Evolutionary conservation across 1,284 basidiomycete species (phyloP).

Genomic region (Apiotrichum gamsii): DNA sequence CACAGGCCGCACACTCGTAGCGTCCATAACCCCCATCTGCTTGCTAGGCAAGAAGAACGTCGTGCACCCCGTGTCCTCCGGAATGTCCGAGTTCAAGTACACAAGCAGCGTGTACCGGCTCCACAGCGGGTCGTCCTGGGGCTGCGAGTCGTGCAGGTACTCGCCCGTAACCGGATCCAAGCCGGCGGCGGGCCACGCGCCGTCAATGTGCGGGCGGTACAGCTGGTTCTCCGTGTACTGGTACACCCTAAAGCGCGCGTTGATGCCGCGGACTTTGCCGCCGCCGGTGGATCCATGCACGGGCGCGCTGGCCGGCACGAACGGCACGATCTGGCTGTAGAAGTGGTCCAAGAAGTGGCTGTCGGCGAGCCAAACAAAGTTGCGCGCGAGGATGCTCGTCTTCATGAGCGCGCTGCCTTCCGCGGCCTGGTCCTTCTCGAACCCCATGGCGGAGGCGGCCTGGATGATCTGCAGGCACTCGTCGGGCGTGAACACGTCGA

Average conservation of each 20-base stretch:
- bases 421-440: constrained; percentile 53
- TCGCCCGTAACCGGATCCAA: constrained; percentile 49
- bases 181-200: constrained; percentile 55
- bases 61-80: constrained; percentile 51
- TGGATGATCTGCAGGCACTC: constrained; percentile 52
- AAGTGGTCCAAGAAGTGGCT: constrained; percentile 49
- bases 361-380: constrained; percentile 56
- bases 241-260: constrained; percentile 53
- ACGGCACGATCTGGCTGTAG: constrained; percentile 49
- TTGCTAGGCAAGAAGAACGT: constrained; percentile 54
- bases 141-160: constrained; percentile 53
- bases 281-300: constrained; percentile 41
- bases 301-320: constrained; percentile 44
- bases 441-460: constrained; percentile 51
- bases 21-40: constrained; percentile 50
- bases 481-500: constrained; percentile 50
- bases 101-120: constrained; percentile 55
- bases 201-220: constrained; percentile 54
- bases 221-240: constrained; percentile 52
- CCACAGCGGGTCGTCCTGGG: constrained; percentile 44
- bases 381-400: constrained; percentile 51
- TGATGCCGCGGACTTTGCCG: constrained; percentile 53
- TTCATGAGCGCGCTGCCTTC: constrained; percentile 50
- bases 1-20: constrained; percentile 51
- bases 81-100: constrained; percentile 52